A percentile compares a stretch with the other conserved stretches of the same genome.
Conservation (phyloP, 768 basidiomycete genomes). For the Aureoboletus auriporus region DNA sequence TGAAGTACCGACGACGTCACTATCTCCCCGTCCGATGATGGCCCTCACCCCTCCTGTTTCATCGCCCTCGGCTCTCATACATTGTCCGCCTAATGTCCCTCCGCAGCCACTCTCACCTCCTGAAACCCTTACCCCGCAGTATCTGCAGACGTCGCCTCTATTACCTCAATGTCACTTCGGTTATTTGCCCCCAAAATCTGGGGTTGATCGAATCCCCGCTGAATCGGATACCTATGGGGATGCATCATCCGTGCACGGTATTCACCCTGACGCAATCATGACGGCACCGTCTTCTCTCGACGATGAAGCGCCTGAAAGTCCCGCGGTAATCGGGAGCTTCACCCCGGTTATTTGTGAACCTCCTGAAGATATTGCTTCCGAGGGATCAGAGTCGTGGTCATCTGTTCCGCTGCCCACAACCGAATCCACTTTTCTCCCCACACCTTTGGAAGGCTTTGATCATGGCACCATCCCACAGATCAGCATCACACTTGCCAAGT, state of each 20-base stretch:
- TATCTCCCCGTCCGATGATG: conserved; percentile 14
- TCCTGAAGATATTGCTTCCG: conserved; percentile 25
- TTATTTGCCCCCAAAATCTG: conserved; percentile 20
- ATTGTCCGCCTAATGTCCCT: conserved; percentile 12
- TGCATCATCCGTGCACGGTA: conserved; percentile 13
- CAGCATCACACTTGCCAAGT: conserved; percentile 27
- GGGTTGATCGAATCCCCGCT: conserved; percentile 25
- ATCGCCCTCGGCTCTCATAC: conserved; percentile 8
- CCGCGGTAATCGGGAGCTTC: conserved; percentile 26
- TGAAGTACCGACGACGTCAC: conserved; percentile 16
- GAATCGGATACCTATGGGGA: conserved; percentile 9
- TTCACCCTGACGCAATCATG: conserved; percentile 9
- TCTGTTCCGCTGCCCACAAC: conserved; percentile 11
- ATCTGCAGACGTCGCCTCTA: conserved; percentile 20
- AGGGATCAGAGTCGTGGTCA: conserved; percentile 15
- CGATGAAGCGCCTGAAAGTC: conserved; percentile 10
- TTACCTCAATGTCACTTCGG: conserved; percentile 26
- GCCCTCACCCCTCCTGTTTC: conserved; percentile 17
- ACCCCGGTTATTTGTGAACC: conserved; percentile 26
- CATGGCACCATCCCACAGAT: conserved; percentile 26
- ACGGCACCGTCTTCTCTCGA: conserved; percentile 15
- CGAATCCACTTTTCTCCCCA: conserved; percentile 11
- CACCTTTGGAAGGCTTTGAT: conserved; percentile 8
- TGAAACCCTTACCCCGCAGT: conserved; percentile 21
- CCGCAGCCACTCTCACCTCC: conserved; percentile 13